Percentiles rank a stretch among this genome's conserved stretches.
phyloP scores from a whole-genome alignment of 1,284 basidiomycete species.

The Paramarasmius palmivorus region DNA sequence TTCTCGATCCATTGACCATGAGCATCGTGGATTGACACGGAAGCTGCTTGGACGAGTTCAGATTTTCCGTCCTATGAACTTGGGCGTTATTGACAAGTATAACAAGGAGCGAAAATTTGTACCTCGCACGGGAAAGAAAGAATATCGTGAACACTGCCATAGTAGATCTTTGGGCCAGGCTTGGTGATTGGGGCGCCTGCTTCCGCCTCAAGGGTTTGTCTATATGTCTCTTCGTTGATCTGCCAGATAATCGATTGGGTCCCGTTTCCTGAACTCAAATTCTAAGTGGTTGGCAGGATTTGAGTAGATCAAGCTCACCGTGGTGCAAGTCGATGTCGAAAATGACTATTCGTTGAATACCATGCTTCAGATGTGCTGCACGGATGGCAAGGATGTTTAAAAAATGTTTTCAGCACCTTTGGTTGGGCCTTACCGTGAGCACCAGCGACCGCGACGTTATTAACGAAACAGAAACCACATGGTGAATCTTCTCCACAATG shows the following conservation, averaged over 20 bases:
- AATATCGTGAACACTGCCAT: constrained; percentile 90
- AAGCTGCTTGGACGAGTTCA: constrained; percentile 82
- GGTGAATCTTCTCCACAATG: constrained; percentile 89
- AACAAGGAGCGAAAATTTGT: constrained; percentile 3
- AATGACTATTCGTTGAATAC: constrained; percentile 80
- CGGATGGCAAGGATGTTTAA: not conserved
- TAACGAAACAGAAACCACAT: constrained; percentile 92
- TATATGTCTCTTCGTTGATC: constrained; percentile 86
- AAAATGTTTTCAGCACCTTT: not conserved
- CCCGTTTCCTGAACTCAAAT: constrained; percentile 71
- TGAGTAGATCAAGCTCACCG: constrained; percentile 40
- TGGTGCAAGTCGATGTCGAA: constrained; percentile 96
- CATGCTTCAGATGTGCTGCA: constrained; percentile 78
- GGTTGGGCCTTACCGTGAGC: constrained; percentile 69
- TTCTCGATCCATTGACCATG: constrained; percentile 94
- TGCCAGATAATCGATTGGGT: constrained; percentile 92
- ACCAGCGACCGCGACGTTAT: constrained; percentile 89
- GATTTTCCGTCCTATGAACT: constrained; percentile 72
- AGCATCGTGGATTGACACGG: constrained; percentile 74
- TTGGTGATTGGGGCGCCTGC: constrained; percentile 34
- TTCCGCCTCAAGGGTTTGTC: constrained; percentile 59
- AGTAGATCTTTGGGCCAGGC: constrained; percentile 74
- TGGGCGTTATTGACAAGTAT: not conserved
- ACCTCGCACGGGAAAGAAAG: constrained; percentile 93
- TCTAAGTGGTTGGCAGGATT: not conserved